Conservation (phyloP, 1,139 yeast genomes). For the Geotrichum bryndzae region DNA sequence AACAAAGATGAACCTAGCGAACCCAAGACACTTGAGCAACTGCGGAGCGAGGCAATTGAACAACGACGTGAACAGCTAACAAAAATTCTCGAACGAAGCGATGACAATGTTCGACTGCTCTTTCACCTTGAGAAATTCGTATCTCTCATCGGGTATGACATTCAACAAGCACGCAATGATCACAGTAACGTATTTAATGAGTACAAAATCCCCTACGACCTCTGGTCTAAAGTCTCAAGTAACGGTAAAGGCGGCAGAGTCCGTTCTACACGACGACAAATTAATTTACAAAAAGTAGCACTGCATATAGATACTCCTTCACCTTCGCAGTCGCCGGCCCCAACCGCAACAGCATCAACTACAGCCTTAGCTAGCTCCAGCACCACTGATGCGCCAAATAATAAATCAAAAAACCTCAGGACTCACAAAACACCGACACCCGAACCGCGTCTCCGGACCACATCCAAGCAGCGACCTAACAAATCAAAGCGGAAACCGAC, state of each 20-base stretch:
- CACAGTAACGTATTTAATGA: slow-evolving; percentile 36
- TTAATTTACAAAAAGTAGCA: slow-evolving; percentile 24
- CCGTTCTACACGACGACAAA: slow-evolving; percentile 31
- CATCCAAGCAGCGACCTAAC: background rate
- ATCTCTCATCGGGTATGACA: slow-evolving; percentile 57
- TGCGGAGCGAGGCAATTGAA: slow-evolving; percentile 10
- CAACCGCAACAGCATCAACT: background rate
- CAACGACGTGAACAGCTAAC: slow-evolving; percentile 18
- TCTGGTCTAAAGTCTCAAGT: slow-evolving; percentile 36
- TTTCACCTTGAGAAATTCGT: slow-evolving; percentile 56
- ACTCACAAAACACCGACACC: slow-evolving; percentile 8
- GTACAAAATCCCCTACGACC: slow-evolving; percentile 32
- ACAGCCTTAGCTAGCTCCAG: background rate
- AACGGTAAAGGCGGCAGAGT: slow-evolving; percentile 25
- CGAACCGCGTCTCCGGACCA: slow-evolving; percentile 2
- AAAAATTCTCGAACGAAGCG: slow-evolving; percentile 43
- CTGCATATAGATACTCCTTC: slow-evolving; percentile 15
- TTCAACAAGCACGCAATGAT: slow-evolving; percentile 45
- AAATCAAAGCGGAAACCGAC: background rate
- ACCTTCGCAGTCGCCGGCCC: slow-evolving; percentile 12
- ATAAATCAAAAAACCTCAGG: background rate
- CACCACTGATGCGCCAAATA: background rate
- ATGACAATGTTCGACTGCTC: slow-evolving; percentile 43
- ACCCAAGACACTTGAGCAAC: slow-evolving; percentile 5
- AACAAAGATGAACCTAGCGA: background rate